Base-by-base conservation (phyloP, 108 stramenopile genomes). In the Fragilariopsis cylindrus region DNA sequence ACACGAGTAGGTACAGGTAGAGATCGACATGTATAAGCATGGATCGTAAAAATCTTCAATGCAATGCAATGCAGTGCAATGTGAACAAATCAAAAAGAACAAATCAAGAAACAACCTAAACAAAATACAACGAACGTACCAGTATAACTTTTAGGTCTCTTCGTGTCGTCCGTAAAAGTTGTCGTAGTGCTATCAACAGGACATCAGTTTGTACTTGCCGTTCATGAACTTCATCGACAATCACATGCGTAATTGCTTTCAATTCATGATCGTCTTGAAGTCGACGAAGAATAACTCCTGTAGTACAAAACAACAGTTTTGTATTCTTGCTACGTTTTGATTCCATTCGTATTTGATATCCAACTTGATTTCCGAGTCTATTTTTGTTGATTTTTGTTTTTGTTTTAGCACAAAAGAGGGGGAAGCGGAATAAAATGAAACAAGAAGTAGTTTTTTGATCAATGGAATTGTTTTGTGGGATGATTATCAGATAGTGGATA, bases 181-280 rank as follows among this genome's bases (percentile, higher is more conserved):
- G 67, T 49, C 93, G 81, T 48, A 99, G 71, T 13, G 93, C 81
- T 56, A 97, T 83, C 57, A 99, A 73, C 11, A 99, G 84, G 44
- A 99, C 91, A 79, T 99, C 99, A 52, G 76, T 82, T 48, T 87
- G 87, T 40, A 72, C 76, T 39, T 83, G 82, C 46, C 87, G 69
- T 79, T 87, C 99, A 76, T 99, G 98, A 30, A 98, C 97, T 76
- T 99, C 99, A 72, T 99, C 99, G 0, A 99, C 94, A 16, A 98
- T 58, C 12, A 98, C 78, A 72, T 97, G 97, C 6, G 97, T 92
- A 6, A 99, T 74, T 12, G 83, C 90, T 48, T 45, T 48, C 65
- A 98, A 86, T 71, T 84, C 74, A 18, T 77, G 74, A 80, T 97
- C 97, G 15, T 97, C 96, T 73, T 98, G 95, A 55, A 98, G 89